Evolutionary conservation across 129 eudicot genomes (phyloP).

Genomic region (Escallonia rubra): DNA sequence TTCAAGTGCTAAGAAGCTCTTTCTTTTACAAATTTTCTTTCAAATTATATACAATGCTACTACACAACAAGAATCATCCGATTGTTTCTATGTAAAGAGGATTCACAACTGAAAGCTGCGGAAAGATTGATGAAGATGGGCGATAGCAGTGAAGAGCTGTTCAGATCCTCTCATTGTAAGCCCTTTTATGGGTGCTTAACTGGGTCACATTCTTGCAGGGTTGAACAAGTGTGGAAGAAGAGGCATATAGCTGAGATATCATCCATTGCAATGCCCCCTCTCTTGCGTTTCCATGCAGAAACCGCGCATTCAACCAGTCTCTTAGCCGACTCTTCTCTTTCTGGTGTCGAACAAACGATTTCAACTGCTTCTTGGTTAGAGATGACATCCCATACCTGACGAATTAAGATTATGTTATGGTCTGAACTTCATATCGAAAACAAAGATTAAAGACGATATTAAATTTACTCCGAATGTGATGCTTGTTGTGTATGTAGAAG

Average conservation of each 20-base stretch:
- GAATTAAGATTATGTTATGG: background rate
- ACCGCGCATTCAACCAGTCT: conserved; percentile 65
- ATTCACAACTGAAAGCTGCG: background rate
- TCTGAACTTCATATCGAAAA: too few species aligned
- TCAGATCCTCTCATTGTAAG: background rate
- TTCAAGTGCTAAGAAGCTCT: background rate
- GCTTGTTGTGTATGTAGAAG: background rate
- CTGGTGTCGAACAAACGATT: conserved; percentile 56
- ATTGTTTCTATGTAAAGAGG: background rate
- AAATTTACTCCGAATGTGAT: background rate
- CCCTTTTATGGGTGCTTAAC: background rate
- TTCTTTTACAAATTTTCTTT: background rate
- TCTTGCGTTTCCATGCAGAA: conserved; percentile 62
- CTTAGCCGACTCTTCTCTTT: conserved; percentile 69
- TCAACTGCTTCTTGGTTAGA: conserved; percentile 85
- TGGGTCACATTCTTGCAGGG: background rate
- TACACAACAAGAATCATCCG: background rate
- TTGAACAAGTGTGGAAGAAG: conserved; percentile 43
- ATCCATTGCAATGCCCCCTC: conserved; percentile 53
- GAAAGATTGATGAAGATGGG: background rate
- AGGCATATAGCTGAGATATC: conserved; percentile 88
- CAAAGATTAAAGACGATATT: too few species aligned
- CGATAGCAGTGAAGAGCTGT: background rate
- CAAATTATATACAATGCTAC: conserved; percentile 1
- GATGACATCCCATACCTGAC: conserved; percentile 90